phyloP scores from a whole-genome alignment of 148 eudicot genomes.

The Rhododendron ovatum region DNA sequence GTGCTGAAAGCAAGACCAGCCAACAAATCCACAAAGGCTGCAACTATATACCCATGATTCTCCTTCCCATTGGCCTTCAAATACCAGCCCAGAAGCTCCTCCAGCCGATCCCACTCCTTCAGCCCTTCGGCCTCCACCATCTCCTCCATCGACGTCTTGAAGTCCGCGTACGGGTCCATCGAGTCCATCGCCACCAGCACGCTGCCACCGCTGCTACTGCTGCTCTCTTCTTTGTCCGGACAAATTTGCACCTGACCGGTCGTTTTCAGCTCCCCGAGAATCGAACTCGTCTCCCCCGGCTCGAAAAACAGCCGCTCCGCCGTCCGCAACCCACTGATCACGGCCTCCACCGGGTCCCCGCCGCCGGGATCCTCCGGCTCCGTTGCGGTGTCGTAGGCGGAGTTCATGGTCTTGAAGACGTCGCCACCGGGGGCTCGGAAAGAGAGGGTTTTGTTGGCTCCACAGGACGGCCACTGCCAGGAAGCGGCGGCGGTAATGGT shows the following conservation, averaged over 20 bases:
- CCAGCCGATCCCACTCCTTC: slow-evolving; percentile 56
- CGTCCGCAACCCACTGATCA: slow-evolving; percentile 46
- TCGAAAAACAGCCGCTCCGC: slow-evolving; percentile 74
- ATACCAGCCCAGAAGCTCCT: slow-evolving; percentile 63
- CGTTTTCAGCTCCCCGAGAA: slow-evolving; percentile 21
- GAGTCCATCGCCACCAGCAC: slow-evolving; percentile 63
- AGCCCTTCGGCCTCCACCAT: slow-evolving; percentile 71
- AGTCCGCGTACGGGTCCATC: slow-evolving; percentile 55
- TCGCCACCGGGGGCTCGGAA: slow-evolving; percentile 40
- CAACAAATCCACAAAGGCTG: slow-evolving; percentile 79
- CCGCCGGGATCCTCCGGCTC: background rate
- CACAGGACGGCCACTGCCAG: slow-evolving; percentile 66
- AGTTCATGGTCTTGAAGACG: slow-evolving; percentile 36
- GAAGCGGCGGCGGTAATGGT: slow-evolving; percentile 3
- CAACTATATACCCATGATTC: slow-evolving; percentile 68
- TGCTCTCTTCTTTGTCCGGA: slow-evolving; percentile 26
- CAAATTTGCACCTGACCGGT: background rate
- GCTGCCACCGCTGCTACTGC: background rate
- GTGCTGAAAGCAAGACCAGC: slow-evolving; percentile 23
- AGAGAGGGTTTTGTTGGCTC: slow-evolving; percentile 54
- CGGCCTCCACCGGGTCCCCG: slow-evolving; percentile 31
- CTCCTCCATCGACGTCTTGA: slow-evolving; percentile 73
- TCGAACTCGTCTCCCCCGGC: slow-evolving; percentile 55
- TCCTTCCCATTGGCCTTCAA: slow-evolving; percentile 50
- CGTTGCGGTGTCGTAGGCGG: slow-evolving; percentile 7